These are phyloP conservation scores for Umbelopsis sp. DNA, from an alignment of 192 early-diverging fungal species.

Conservation along the genomic window DNA sequence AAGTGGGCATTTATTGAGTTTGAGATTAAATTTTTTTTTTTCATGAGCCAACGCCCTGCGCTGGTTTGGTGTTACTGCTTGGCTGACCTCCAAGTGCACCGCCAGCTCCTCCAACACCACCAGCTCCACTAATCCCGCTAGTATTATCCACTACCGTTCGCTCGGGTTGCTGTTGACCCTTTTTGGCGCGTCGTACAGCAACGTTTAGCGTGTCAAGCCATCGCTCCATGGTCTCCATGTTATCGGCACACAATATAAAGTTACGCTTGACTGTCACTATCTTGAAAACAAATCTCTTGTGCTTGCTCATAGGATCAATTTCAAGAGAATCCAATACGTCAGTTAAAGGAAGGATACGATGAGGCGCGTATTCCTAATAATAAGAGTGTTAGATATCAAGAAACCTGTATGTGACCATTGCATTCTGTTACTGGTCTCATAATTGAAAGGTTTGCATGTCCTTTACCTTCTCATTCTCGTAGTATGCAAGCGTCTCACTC, in stretches of 20 bases:
- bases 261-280: slow-evolving; percentile 56
- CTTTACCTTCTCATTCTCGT: slow-evolving; percentile 61
- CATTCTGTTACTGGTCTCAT: too few relatives aligned
- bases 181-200: slow-evolving; percentile 44
- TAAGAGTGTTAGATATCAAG: neutral
- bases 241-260: slow-evolving; percentile 53
- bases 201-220: slow-evolving; percentile 58
- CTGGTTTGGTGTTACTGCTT: neutral
- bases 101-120: slow-evolving; percentile 41
- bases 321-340: slow-evolving; percentile 58
- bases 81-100: slow-evolving; percentile 37
- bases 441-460: neutral
- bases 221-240: slow-evolving; percentile 45
- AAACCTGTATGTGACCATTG: too few relatives aligned
- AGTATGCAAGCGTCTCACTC: slow-evolving; percentile 58
- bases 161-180: slow-evolving; percentile 20
- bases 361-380: slow-evolving; percentile 52
- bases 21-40: neutral
- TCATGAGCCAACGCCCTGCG: slow-evolving; percentile 4
- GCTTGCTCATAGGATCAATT: slow-evolving; percentile 54
- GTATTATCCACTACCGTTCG: neutral
- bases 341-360: slow-evolving; percentile 49
- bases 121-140: slow-evolving; percentile 37
- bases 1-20: too few relatives aligned
- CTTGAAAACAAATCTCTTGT: slow-evolving; percentile 55